Conservation (phyloP, 140 eudicot genomes). For the Oenanthe javanica region DNA sequence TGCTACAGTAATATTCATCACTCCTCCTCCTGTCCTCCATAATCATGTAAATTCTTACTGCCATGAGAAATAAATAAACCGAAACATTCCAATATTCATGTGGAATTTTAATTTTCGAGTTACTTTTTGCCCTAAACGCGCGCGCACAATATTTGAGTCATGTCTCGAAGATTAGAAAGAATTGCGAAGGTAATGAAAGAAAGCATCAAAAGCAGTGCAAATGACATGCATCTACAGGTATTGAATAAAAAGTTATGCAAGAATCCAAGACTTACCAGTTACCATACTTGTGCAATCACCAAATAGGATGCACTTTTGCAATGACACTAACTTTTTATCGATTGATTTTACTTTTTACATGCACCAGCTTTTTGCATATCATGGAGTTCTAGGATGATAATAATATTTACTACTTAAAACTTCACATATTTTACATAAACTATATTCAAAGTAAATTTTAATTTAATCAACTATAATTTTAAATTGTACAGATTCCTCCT, state of each 20-base stretch:
- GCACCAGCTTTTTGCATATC: background rate
- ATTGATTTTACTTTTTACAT: background rate
- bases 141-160: background rate
- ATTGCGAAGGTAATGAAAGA: background rate
- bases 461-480: too few species aligned
- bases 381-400: too few species aligned
- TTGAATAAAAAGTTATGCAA: background rate
- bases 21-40: background rate
- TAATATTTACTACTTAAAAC: too few species aligned
- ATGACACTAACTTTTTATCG: background rate
- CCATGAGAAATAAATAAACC: background rate
- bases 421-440: too few species aligned
- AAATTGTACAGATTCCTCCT: too few species aligned
- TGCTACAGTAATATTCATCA: background rate
- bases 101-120: background rate
- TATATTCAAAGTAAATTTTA: too few species aligned
- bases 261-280: background rate
- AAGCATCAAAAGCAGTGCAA: background rate
- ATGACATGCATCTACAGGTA: constrained; percentile 1
- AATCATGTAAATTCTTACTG: background rate
- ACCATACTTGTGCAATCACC: background rate
- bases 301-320: background rate
- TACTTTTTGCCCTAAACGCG: background rate
- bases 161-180: background rate
- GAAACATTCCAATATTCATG: background rate